These are phyloP conservation scores for Trichoderma parareesei DNA, from an alignment of 495 filamentous ascomycete species.

Conservation along the genomic window DNA sequence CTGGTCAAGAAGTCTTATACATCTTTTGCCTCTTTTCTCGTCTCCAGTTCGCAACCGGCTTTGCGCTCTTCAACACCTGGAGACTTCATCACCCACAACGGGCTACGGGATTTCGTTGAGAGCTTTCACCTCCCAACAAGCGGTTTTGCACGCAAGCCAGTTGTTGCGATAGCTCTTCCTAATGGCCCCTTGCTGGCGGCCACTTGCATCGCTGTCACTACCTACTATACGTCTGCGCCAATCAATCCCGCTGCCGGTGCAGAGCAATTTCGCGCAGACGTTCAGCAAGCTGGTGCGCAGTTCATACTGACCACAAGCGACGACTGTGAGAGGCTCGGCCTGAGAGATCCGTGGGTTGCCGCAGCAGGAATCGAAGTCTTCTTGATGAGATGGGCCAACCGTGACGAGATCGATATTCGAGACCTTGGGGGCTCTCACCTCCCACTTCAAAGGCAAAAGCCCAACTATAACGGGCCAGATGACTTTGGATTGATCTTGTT, in stretches of 20 bases:
- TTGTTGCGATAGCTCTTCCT: slow-evolving; percentile 27
- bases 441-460: not conserved
- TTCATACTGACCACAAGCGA: slow-evolving; percentile 14
- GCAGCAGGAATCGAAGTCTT: slow-evolving; percentile 12
- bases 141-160: slow-evolving; percentile 17
- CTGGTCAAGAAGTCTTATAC: slow-evolving; percentile 10
- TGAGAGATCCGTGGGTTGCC: slow-evolving; percentile 9
- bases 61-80: not conserved
- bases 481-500: slow-evolving; percentile 37
- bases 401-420: not conserved
- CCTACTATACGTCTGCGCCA: slow-evolving; percentile 27
- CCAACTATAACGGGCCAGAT: slow-evolving; percentile 12
- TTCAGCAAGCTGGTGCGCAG: slow-evolving; percentile 16
- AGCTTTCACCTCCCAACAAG: slow-evolving; percentile 10
- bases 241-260: slow-evolving; percentile 23
- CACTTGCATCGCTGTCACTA: slow-evolving; percentile 22
- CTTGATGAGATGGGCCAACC: slow-evolving; percentile 11
- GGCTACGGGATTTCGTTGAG: slow-evolving; percentile 11
- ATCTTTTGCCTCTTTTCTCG: not conserved
- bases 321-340: slow-evolving; percentile 14
- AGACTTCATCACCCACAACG: slow-evolving; percentile 11
- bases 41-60: not conserved
- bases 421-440: not conserved
- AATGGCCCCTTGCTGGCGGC: slow-evolving; percentile 29
- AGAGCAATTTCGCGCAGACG: slow-evolving; percentile 20